Conservation (phyloP, 306 rosid species). For the Begonia loranthoides region DNA sequence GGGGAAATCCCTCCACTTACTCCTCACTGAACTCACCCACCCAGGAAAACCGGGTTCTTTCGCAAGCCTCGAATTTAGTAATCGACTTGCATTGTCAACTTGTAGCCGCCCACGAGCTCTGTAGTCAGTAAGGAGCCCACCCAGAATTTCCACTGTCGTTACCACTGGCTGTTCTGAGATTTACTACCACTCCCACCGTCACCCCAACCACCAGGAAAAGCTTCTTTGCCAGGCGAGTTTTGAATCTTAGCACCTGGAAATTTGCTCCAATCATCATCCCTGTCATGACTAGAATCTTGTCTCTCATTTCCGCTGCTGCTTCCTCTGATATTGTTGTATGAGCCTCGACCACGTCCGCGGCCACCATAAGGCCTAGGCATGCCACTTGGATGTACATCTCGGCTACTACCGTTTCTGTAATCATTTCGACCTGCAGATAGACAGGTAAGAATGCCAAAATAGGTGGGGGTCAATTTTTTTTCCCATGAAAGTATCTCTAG, state of each 20-base stretch:
- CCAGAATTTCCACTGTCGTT: no score
- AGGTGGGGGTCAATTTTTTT: no score
- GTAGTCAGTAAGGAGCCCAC: no score
- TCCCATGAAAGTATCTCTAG: no score
- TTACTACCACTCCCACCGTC: constrained; percentile 23
- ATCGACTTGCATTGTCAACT: no score
- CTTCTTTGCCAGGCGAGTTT: constrained; percentile 83
- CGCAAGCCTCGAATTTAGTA: no score
- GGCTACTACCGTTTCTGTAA: constrained; percentile 10
- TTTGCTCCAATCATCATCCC: constrained; percentile 50
- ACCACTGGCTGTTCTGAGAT: not conserved
- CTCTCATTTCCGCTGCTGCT: constrained; percentile 37
- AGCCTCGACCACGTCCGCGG: constrained; percentile 73
- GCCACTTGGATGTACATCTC: constrained; percentile 55
- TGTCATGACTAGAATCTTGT: constrained; percentile 56
- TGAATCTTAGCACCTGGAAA: constrained; percentile 70
- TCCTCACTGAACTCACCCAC: no score
- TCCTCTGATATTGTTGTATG: constrained; percentile 42
- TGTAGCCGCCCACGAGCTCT: no score
- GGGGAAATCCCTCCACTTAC: no score
- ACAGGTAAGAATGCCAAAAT: not conserved
- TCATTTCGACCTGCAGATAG: constrained; percentile 22
- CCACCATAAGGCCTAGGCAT: constrained; percentile 71
- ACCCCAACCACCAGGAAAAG: constrained; percentile 82
- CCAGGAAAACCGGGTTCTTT: no score